Evolutionary conservation across 192 early-diverging fungal genomes (phyloP).

Genomic region (Coemansia aciculifera): DNA sequence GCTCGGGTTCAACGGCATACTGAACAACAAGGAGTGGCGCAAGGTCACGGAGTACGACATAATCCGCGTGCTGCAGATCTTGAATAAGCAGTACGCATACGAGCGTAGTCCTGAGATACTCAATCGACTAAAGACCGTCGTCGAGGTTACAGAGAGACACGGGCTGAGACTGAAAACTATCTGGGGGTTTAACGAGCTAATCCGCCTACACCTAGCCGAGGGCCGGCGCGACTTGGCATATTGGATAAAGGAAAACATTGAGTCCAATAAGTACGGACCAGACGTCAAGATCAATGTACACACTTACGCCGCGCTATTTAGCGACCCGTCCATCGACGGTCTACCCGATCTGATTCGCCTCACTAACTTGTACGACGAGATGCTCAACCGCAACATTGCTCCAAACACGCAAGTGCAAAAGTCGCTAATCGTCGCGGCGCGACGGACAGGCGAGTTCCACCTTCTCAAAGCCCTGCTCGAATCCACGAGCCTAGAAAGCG

Average conservation of each 20-base stretch:
- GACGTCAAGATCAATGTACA: slow-evolving; percentile 19
- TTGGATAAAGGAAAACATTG: slow-evolving; percentile 34
- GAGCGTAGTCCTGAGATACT: slow-evolving; percentile 24
- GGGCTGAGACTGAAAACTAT: slow-evolving; percentile 10
- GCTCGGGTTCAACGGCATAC: slow-evolving; percentile 29
- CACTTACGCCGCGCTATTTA: slow-evolving; percentile 46
- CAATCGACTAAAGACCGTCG: slow-evolving; percentile 11
- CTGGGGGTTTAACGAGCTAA: slow-evolving; percentile 39
- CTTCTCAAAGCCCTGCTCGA: slow-evolving; percentile 30
- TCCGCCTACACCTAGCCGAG: slow-evolving; percentile 30
- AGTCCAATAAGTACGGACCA: slow-evolving; percentile 20
- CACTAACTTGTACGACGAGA: slow-evolving; percentile 42
- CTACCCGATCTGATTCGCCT: slow-evolving; percentile 24
- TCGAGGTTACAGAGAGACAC: slow-evolving; percentile 13
- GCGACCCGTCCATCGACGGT: slow-evolving; percentile 16
- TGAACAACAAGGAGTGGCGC: slow-evolving; percentile 25
- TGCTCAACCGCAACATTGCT: slow-evolving; percentile 24
- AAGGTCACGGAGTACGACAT: slow-evolving; percentile 38
- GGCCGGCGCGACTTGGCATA: slow-evolving; percentile 23
- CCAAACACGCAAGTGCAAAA: slow-evolving; percentile 34
- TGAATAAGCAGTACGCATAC: slow-evolving; percentile 42
- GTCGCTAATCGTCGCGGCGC: slow-evolving; percentile 28
- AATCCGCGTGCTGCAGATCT: slow-evolving; percentile 24
- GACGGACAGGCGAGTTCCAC: slow-evolving; percentile 13
- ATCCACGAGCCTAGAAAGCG: not conserved